These are phyloP conservation scores for Zarea fungicola DNA, from an alignment of 2,329 filamentous ascomycete genomes.

Conservation along the genomic window DNA sequence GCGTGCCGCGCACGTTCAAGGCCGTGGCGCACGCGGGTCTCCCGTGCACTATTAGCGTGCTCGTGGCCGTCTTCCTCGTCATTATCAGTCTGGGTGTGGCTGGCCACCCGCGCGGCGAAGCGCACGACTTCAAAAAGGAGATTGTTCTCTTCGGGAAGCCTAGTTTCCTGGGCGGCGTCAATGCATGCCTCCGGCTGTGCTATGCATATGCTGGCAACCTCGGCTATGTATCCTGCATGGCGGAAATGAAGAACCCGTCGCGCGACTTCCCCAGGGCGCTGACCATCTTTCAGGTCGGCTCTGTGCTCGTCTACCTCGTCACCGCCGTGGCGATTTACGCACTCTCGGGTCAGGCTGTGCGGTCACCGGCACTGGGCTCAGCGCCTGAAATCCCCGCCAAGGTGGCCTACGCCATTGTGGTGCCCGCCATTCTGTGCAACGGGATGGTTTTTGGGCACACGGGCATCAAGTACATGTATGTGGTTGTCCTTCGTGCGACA, in stretches of 20 bases:
- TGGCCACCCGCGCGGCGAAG: constrained; percentile 24
- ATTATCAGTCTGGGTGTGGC: constrained; percentile 31
- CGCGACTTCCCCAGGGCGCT: constrained; percentile 28
- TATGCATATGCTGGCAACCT: constrained; percentile 35
- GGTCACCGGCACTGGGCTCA: constrained; percentile 29
- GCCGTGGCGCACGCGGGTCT: constrained; percentile 28
- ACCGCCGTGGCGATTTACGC: constrained; percentile 28
- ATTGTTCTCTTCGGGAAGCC: constrained; percentile 26
- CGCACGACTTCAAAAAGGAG: constrained; percentile 23
- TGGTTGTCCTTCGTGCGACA: constrained; percentile 28
- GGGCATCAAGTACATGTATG: constrained; percentile 30
- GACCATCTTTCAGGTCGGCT: constrained; percentile 27
- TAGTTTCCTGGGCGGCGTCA: constrained; percentile 27
- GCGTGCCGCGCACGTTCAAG: constrained; percentile 61
- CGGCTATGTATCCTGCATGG: constrained; percentile 31
- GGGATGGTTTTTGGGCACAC: constrained; percentile 28
- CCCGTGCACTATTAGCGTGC: constrained; percentile 29
- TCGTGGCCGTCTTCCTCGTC: constrained; percentile 31
- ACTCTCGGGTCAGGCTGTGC: constrained; percentile 26
- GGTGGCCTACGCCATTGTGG: constrained; percentile 26
- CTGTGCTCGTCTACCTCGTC: constrained; percentile 28
- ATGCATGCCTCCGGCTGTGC: constrained; percentile 29
- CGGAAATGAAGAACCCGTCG: constrained; percentile 29
- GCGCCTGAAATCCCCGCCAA: constrained; percentile 28
- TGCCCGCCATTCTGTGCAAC: constrained; percentile 27